phyloP scores from a whole-genome alignment of 2,329 filamentous ascomycete species.

The Monilinia fructicola region DNA sequence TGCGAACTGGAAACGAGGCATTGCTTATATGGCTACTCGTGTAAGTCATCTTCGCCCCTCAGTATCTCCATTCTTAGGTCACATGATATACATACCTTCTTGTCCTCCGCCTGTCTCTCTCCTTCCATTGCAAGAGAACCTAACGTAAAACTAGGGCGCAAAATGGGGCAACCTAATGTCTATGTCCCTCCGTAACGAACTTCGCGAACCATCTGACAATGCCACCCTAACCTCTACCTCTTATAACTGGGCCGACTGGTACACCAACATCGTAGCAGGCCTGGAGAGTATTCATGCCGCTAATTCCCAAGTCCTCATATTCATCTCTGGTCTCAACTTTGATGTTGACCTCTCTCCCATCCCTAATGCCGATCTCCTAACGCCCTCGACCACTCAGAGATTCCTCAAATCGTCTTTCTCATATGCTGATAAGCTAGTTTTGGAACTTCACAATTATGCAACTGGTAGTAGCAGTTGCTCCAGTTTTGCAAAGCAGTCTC shows the following conservation, averaged over 20 bases:
- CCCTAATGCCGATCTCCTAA: conserved; percentile 25
- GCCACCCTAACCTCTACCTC: conserved; percentile 27
- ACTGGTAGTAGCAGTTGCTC: conserved; percentile 6
- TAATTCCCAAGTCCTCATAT: conserved; percentile 48
- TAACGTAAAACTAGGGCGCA: not conserved
- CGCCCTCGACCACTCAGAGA: conserved; percentile 25
- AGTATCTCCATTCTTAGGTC: not conserved
- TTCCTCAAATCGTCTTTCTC: conserved; percentile 44
- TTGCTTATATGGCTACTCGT: conserved; percentile 59
- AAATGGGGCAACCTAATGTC: conserved; percentile 30
- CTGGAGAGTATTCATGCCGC: conserved; percentile 45
- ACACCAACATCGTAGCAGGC: conserved; percentile 45
- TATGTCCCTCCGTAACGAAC: conserved; percentile 44
- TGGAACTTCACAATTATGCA: conserved; percentile 46
- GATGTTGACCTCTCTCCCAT: conserved; percentile 40
- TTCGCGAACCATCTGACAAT: conserved; percentile 38
- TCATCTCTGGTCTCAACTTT: conserved; percentile 50
- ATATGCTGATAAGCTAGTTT: conserved; percentile 47
- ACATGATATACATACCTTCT: not conserved
- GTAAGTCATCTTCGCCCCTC: conserved; percentile 41
- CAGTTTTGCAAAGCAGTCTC: conserved; percentile 42
- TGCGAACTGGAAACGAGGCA: conserved; percentile 59
- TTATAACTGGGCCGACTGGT: conserved; percentile 50
- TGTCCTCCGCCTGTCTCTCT: not conserved
- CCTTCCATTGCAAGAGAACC: not conserved